phyloP scores from a whole-genome alignment of 148 eudicot genomes.

The Spergularia bocconei region DNA sequence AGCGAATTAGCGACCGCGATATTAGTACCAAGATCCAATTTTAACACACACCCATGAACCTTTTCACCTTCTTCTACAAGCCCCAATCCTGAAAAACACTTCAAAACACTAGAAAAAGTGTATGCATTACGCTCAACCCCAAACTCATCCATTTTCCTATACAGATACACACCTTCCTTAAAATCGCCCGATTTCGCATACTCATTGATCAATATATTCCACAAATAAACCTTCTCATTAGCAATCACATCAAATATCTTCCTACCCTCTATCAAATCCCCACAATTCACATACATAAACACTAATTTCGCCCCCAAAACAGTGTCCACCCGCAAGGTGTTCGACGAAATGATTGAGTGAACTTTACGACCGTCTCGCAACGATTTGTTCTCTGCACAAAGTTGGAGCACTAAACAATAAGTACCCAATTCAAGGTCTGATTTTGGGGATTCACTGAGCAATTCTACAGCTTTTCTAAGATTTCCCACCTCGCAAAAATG shows the following conservation, averaged over 20 bases:
- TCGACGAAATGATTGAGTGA: conserved; percentile 47
- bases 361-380: conserved; percentile 43
- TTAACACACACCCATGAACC: conserved; percentile 53
- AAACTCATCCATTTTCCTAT: conserved; percentile 36
- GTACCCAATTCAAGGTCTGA: conserved; percentile 42
- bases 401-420: conserved; percentile 52
- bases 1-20: conserved; percentile 55
- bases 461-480: conserved; percentile 48
- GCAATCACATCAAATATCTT: conserved; percentile 47
- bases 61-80: conserved; percentile 38
- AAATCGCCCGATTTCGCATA: conserved; percentile 52
- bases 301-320: conserved; percentile 60
- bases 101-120: conserved; percentile 58
- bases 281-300: conserved; percentile 73
- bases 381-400: conserved; percentile 52
- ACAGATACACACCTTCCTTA: conserved; percentile 50
- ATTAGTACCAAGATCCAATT: conserved; percentile 38
- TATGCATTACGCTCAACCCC: conserved; percentile 49
- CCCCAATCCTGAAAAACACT: conserved; percentile 53
- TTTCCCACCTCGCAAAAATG: conserved; percentile 48
- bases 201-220: conserved; percentile 68
- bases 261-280: conserved; percentile 61
- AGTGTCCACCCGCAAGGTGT: conserved; percentile 34
- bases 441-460: conserved; percentile 29
- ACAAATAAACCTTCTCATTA: conserved; percentile 60